Base-by-base conservation (phyloP, 2,329 filamentous ascomycete genomes). In the Pyricularia pennisetigena region DNA sequence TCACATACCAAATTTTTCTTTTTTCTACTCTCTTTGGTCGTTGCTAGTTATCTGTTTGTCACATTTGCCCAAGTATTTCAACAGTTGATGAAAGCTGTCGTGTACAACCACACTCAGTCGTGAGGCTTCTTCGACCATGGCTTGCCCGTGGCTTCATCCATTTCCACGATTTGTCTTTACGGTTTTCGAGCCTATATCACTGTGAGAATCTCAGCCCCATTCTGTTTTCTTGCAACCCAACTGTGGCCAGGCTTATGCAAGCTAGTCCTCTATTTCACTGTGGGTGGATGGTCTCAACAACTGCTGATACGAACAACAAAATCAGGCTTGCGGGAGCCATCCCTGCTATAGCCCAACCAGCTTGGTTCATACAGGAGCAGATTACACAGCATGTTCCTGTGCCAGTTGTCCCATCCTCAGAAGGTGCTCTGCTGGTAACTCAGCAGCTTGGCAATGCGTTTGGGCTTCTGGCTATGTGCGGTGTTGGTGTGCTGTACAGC, bases 401-500 rank as follows among this genome's bases (percentile, higher is more conserved):
- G 64, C 72, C 77, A 10, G 68, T 79, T 14, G 72, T 76, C 26
- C 35, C 65, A n/a, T 74, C 78, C 30, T 80, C 82, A 64, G 78
- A 79, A 65, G 81, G 82, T 72, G 81, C 81, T 70, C 80, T 84
- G 61, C 79, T 89, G n/a, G 78, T 91, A 30, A 85, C 87, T 64
- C 82, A 85, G 72, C 88, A 93, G 77, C 81, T 93, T 20, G 89
- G 88, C 63, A 93, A 93, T 72, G 76, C 88, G 24, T 92, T 92
- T 73, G 82, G 88, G 0, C 81, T 92, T 14, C 79, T 91, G 65
- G 87, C 85, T 70, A 79, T 92, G 69, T 75, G 91, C 4, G 89
- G 87, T 3, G 74, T 91, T 8, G 87, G 83, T 4, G 82, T 92
- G 20, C 80, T 91, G 14, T 86, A 87, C 74, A 83, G 85, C 6